Base-by-base conservation (phyloP, 1,139 yeast species). In the Saccharomyces pastorianus region DNA sequence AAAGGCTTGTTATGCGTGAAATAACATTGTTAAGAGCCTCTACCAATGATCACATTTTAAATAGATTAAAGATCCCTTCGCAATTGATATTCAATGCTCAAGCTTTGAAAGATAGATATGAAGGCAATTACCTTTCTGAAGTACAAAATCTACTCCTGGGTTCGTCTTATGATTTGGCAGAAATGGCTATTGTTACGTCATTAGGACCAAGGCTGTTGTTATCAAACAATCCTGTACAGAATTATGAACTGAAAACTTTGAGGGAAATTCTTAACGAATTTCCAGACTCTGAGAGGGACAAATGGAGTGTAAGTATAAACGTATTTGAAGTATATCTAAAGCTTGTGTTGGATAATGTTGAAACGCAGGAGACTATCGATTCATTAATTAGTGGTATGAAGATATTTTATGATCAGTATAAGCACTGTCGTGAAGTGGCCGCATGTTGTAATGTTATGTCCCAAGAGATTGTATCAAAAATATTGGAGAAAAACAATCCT, bases 101-200 rank as follows among this genome's bases (percentile, higher is more conserved):
- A 42, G 84, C 89, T 0, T 66, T 76, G 26, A 66, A 71, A 38
- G 61, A 61, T 46, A 61, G 63, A 53, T 63, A 62, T 56, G 54
- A 54, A 38, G 59, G 78, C 2, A 79, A 85, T 52, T 77, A 73
- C 59, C 75, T 83, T 73, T 74, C 77, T 8, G 91, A 89, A 59
- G 81, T 84, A 2, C 74, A 77, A 50, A 80, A 84, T 25, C 77
- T 86, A 50, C 69, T 88, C 2, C 75, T 74, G n/a, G 96, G 96
- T 0, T 73, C 73, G 14, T 68, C 78, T 51, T 81, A 81, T 75
- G 74, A 72, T 1, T 82, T 80, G 48, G 96, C 96, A 0, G 95
- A 88, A 62, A 68, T 71, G 1, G 73, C 81, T 0, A 73, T 88
- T 4, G 64, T 82, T 2, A 64, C 72, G 3, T 68, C 75, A 14